A percentile compares a stretch with the other conserved stretches of the same genome.
These are phyloP conservation scores for Saprolegnia diclina DNA, from an alignment of 352 stramenopile genomes.

Conservation along the genomic window DNA sequence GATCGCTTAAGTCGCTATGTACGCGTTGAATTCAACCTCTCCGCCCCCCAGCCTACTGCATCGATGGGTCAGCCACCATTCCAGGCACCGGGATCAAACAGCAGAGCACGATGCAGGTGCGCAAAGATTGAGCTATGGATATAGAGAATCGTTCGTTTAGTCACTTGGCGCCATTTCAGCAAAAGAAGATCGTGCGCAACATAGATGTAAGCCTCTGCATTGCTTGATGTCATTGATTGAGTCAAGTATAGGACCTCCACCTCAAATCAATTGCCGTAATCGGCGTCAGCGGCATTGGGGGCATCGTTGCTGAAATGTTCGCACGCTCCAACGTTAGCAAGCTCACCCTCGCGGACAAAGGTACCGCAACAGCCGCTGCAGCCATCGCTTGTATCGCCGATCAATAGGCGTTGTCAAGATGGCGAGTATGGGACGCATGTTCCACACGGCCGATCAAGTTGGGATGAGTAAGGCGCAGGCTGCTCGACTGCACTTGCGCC, in stretches of 20 bases:
- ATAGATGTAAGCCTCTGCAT: neutral
- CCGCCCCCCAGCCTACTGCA: neutral
- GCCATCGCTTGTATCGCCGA: neutral
- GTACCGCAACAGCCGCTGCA: neutral
- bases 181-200: constrained; percentile 22
- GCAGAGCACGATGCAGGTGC: neutral
- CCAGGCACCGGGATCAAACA: neutral
- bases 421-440: constrained; percentile 19
- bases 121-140: constrained; percentile 5
- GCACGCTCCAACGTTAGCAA: constrained; percentile 3
- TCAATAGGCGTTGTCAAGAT: constrained; percentile 13
- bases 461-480: constrained; percentile 17
- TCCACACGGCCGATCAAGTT: constrained; percentile 7
- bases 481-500: neutral
- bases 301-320: constrained; percentile 13
- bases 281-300: constrained; percentile 10
- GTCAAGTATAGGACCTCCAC: constrained; percentile 1
- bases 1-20: neutral
- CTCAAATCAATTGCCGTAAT: constrained; percentile 10
- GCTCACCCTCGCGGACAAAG: constrained; percentile 13
- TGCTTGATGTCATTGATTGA: neutral
- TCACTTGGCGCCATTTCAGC: constrained; percentile 7
- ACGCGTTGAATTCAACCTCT: neutral
- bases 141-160: constrained; percentile 8
- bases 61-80: neutral